Percentiles rank a stretch among this genome's conserved stretches.
Conservation (phyloP, 495 filamentous ascomycete genomes). For the Glutinoglossum americanum region DNA sequence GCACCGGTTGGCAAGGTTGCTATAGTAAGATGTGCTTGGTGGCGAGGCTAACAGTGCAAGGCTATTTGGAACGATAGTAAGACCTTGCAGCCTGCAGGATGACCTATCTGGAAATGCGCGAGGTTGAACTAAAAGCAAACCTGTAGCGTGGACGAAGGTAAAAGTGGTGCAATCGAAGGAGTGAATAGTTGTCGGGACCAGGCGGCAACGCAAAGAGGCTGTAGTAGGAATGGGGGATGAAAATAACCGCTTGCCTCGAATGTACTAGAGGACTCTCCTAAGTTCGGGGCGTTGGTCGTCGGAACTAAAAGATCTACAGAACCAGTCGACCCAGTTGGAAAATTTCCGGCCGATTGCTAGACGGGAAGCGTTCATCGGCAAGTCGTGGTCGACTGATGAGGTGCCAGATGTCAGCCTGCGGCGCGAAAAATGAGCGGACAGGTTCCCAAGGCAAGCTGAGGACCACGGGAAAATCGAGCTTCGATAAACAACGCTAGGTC, state of each 20-base stretch:
- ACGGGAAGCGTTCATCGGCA: background rate
- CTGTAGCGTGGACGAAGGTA: background rate
- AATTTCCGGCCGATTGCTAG: background rate
- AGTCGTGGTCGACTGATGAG: background rate
- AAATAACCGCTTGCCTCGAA: background rate
- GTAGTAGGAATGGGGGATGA: background rate
- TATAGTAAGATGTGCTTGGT: background rate
- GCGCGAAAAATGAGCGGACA: background rate
- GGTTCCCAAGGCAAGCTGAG: background rate
- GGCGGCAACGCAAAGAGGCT: background rate
- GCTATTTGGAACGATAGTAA: background rate
- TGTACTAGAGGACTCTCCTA: background rate
- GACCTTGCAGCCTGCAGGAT: background rate
- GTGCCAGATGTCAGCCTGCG: conserved; percentile 1
- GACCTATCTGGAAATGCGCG: background rate
- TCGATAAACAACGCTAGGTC: background rate
- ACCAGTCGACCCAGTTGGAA: background rate
- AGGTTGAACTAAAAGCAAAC: background rate
- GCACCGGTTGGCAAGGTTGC: background rate
- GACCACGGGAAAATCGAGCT: background rate
- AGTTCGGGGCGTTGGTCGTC: background rate
- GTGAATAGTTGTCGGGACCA: background rate
- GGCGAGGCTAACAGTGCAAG: background rate
- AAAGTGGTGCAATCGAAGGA: background rate
- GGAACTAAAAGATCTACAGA: background rate